Conservation (phyloP, 2,329 filamentous ascomycete genomes). For the Pseudocercospora ulei region DNA sequence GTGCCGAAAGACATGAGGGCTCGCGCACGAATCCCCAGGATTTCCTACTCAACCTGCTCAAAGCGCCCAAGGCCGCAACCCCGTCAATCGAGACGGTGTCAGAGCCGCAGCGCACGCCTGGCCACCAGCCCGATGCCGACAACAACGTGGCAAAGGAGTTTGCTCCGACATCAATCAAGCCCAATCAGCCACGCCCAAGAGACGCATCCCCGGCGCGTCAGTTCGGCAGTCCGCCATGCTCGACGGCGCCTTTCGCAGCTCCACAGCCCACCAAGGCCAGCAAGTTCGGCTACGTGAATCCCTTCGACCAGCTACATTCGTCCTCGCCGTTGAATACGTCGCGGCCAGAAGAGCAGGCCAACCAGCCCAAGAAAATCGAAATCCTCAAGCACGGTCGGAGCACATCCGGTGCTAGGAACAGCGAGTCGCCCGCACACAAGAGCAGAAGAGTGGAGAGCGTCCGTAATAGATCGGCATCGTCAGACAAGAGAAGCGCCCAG, state of each 20-base stretch:
- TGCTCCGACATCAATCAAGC: conserved; percentile 39
- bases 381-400: conserved; percentile 41
- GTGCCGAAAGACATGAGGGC: conserved; percentile 27
- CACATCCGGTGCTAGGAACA: conserved; percentile 31
- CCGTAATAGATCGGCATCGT: conserved; percentile 10
- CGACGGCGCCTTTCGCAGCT: conserved; percentile 36
- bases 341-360: conserved; percentile 33
- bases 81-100: conserved; percentile 34
- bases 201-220: conserved; percentile 28
- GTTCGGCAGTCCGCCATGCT: conserved; percentile 28
- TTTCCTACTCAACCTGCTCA: conserved; percentile 75
- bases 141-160: conserved; percentile 37
- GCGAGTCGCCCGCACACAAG: conserved; percentile 32
- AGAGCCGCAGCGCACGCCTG: conserved; percentile 19
- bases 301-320: conserved; percentile 59
- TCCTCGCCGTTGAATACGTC: conserved; percentile 54
- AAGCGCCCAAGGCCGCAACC: conserved; percentile 45
- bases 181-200: conserved; percentile 22
- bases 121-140: conserved; percentile 16
- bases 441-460: conserved; percentile 30
- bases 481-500: conserved; percentile 38
- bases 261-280: conserved; percentile 34
- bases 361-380: conserved; percentile 36
- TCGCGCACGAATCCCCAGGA: conserved; percentile 48
- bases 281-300: conserved; percentile 62